phyloP scores from a whole-genome alignment of 768 basidiomycete genomes.

The Hydnomerulius pinastri region DNA sequence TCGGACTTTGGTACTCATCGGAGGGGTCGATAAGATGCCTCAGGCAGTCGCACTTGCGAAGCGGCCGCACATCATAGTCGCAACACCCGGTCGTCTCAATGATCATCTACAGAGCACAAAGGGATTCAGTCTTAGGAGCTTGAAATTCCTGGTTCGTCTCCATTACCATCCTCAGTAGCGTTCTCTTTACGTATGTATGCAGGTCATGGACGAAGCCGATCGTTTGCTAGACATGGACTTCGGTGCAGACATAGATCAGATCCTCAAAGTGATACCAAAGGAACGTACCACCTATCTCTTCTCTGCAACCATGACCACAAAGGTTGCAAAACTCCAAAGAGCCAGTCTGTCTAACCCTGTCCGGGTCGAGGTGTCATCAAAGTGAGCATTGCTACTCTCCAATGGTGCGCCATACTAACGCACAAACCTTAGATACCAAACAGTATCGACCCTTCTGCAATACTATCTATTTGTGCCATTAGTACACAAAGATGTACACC shows the following conservation, averaged over 20 bases:
- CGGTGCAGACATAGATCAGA: constrained; percentile 92
- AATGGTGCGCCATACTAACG: not conserved
- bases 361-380: constrained; percentile 88
- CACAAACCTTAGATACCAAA: constrained; percentile 74
- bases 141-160: constrained; percentile 87
- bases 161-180: not conserved
- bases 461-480: constrained; percentile 94
- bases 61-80: constrained; percentile 91
- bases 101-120: constrained; percentile 98
- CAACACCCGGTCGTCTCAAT: constrained; percentile 89
- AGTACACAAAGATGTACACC: constrained; percentile 87
- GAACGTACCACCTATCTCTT: constrained; percentile 95
- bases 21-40: constrained; percentile 88
- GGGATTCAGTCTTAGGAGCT: constrained; percentile 82
- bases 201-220: constrained; percentile 99
- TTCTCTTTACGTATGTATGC: constrained; percentile 4
- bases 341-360: constrained; percentile 94
- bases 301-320: constrained; percentile 99
- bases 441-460: constrained; percentile 92
- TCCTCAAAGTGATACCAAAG: constrained; percentile 91
- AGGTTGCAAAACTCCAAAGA: constrained; percentile 93
- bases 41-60: constrained; percentile 93
- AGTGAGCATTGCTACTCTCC: constrained; percentile 51
- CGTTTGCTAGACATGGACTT: constrained; percentile 96
- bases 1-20: constrained; percentile 88